Evolutionary conservation across 305 asterid genomes (phyloP).

Genomic region (Coffea humblotiana): DNA sequence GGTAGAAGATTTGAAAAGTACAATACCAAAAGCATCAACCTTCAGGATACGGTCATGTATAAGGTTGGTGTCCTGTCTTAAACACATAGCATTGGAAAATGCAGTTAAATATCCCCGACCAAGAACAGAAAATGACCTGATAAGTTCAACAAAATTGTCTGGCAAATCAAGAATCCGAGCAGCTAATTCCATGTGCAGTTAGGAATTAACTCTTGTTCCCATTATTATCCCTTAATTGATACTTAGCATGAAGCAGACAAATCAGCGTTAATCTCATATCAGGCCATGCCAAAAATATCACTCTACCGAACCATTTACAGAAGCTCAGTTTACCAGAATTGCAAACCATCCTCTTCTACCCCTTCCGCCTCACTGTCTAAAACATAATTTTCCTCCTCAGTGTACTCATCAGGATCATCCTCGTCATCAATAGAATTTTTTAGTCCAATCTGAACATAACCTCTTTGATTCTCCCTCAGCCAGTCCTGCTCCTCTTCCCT

Average conservation of each 20-base stretch:
- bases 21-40: not conserved
- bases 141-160: not conserved
- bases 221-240: not conserved
- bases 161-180: not conserved
- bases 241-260: not conserved
- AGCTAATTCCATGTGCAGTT: not conserved
- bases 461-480: slow-evolving; percentile 18
- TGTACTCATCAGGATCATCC: slow-evolving; percentile 17
- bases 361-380: slow-evolving; percentile 55
- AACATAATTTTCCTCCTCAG: slow-evolving; percentile 42
- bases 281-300: not conserved
- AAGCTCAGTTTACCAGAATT: not conserved
- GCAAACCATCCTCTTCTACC: slow-evolving; percentile 26
- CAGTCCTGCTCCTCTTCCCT: slow-evolving; percentile 18
- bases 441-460: slow-evolving; percentile 17
- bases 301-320: not conserved
- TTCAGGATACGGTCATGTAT: not conserved
- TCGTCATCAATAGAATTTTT: slow-evolving; percentile 28
- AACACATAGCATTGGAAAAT: not conserved
- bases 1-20: not conserved
- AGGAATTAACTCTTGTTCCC: not conserved
- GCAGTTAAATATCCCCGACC: not conserved
- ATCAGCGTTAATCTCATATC: not conserved
- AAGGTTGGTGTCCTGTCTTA: not conserved
- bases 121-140: not conserved